Evolutionary conservation across 345 rosid species (phyloP).

Genomic region (Ceriops decandra): DNA sequence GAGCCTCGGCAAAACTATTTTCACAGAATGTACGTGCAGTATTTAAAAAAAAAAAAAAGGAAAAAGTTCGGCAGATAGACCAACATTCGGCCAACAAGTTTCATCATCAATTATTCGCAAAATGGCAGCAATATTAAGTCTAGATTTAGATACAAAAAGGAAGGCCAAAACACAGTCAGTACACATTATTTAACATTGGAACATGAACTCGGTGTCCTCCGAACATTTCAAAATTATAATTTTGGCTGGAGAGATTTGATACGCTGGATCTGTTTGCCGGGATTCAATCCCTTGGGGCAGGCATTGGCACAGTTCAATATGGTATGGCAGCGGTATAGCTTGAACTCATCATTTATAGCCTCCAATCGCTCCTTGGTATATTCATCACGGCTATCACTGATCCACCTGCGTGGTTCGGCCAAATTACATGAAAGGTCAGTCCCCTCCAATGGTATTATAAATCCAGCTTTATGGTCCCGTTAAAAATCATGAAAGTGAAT

Average conservation of each 20-base stretch:
- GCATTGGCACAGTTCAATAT: conserved; percentile 96
- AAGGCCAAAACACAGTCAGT: conserved; percentile 2
- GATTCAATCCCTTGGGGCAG: conserved; percentile 96
- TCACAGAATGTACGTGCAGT: too few species aligned
- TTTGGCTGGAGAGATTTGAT: conserved; percentile 70
- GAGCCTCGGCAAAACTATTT: too few species aligned
- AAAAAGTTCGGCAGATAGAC: background rate
- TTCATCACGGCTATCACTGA: conserved; percentile 93
- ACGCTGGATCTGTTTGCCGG: conserved; percentile 78
- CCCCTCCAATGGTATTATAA: background rate
- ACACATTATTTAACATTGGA: conserved; percentile 5
- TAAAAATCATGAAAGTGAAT: too few species aligned
- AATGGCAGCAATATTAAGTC: background rate
- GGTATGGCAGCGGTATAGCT: conserved; percentile 94
- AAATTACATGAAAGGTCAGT: conserved; percentile 1
- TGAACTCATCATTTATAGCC: conserved; percentile 85
- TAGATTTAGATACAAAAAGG: conserved; percentile 9
- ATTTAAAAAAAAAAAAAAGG: background rate
- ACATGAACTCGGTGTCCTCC: background rate
- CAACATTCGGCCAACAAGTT: background rate
- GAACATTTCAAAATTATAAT: conserved; percentile 9
- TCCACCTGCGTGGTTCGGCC: conserved; percentile 66
- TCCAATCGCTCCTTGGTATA: conserved; percentile 76
- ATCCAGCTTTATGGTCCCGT: too few species aligned
- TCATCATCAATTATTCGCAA: background rate